Conservation (phyloP, 805 yeast genomes). For the Ogataea philodendri region DNA sequence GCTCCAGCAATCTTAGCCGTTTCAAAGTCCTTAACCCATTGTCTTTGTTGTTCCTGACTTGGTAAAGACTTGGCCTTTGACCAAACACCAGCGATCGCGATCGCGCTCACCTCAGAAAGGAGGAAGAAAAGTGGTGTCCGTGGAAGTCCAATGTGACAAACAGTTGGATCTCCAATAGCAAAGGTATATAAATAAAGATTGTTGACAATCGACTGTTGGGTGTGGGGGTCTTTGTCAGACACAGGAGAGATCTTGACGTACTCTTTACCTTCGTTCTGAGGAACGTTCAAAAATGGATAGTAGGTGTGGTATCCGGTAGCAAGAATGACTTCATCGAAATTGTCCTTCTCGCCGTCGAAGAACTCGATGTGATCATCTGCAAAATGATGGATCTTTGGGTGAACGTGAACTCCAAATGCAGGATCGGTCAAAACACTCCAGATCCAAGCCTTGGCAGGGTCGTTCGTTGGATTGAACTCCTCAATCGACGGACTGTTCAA, state of each 20-base stretch:
- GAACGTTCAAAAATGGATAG: constrained; percentile 37
- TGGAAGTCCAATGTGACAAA: constrained; percentile 41
- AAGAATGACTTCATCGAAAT: constrained; percentile 41
- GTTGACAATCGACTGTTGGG: constrained; percentile 3
- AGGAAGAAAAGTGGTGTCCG: constrained; percentile 46
- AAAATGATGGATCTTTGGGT: constrained; percentile 41
- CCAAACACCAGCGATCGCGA: constrained; percentile 47
- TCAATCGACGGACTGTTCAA: constrained; percentile 1
- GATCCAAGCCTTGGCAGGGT: constrained; percentile 27
- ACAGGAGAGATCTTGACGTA: constrained; percentile 7
- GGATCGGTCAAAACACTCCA: constrained; percentile 38
- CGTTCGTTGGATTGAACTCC: constrained; percentile 23
- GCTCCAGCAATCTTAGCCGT: neutral
- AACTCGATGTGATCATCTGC: constrained; percentile 34
- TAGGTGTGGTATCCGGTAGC: constrained; percentile 53
- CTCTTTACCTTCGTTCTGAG: constrained; percentile 5
- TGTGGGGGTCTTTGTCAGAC: neutral
- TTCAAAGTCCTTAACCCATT: constrained; percentile 13
- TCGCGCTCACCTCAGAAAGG: constrained; percentile 49
- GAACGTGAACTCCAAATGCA: constrained; percentile 29
- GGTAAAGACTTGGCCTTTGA: constrained; percentile 7
- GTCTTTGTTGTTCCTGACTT: constrained; percentile 1
- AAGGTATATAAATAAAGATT: constrained; percentile 36
- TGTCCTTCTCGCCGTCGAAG: constrained; percentile 33
- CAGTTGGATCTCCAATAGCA: constrained; percentile 40